These are phyloP conservation scores for Cutaneotrichosporon arboriforme DNA, from an alignment of 1,284 basidiomycete genomes.

Conservation along the genomic window DNA sequence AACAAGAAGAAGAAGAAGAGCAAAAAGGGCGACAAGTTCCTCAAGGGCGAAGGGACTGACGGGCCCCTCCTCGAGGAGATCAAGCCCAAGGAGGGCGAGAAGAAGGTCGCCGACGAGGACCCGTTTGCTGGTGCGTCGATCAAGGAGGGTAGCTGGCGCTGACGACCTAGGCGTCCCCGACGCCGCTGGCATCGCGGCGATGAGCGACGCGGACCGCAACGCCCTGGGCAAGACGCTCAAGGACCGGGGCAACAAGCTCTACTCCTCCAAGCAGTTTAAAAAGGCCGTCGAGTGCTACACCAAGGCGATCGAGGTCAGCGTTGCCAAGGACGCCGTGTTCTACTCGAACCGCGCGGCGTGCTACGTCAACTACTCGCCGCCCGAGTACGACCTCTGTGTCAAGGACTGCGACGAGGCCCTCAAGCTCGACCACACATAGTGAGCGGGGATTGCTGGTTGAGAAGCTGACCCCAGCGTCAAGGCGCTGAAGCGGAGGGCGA, in stretches of 20 bases:
- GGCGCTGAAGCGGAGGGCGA: slow-evolving; percentile 87
- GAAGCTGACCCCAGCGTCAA: slow-evolving; percentile 58
- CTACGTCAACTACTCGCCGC: slow-evolving; percentile 84
- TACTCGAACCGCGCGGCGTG: slow-evolving; percentile 97
- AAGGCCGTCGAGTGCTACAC: slow-evolving; percentile 81
- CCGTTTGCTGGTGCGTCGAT: slow-evolving; percentile 43
- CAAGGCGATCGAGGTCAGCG: slow-evolving; percentile 78
- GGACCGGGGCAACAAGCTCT: slow-evolving; percentile 81
- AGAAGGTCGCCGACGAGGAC: slow-evolving; percentile 35
- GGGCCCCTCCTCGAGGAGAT: slow-evolving; percentile 72
- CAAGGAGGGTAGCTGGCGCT: too few species aligned
- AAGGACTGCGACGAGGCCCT: slow-evolving; percentile 87
- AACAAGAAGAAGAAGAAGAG: slow-evolving; percentile 60
- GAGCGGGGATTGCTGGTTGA: slow-evolving; percentile 45
- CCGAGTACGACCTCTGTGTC: slow-evolving; percentile 78
- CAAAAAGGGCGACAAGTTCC: slow-evolving; percentile 44
- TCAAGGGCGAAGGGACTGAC: slow-evolving; percentile 49
- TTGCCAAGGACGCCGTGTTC: slow-evolving; percentile 85
- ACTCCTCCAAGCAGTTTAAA: slow-evolving; percentile 70
- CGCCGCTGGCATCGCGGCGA: slow-evolving; percentile 27
- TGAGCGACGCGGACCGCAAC: slow-evolving; percentile 56
- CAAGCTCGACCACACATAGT: slow-evolving; percentile 73
- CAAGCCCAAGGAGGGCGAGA: slow-evolving; percentile 46
- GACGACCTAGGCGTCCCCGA: slow-evolving; percentile 31
- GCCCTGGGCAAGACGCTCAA: slow-evolving; percentile 76